Evolutionary conservation across 2,329 filamentous ascomycete species (phyloP).

Genomic region (Cordyceps cicadae): DNA sequence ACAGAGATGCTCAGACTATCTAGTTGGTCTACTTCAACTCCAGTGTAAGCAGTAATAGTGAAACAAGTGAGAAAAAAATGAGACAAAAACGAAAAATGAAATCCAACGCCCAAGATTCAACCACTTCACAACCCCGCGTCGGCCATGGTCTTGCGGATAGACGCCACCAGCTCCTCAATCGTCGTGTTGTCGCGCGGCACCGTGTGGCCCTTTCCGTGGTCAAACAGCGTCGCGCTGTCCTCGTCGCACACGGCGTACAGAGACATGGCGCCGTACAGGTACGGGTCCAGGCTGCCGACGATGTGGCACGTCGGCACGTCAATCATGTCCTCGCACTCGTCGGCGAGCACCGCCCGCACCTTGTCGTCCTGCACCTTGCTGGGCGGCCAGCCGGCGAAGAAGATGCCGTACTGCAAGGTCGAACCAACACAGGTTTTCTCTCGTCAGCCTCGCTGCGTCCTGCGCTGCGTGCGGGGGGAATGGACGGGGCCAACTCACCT

Average conservation of each 20-base stretch:
- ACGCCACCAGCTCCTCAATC: conserved; percentile 33
- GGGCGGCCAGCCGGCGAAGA: conserved; percentile 48
- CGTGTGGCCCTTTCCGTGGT: conserved; percentile 57
- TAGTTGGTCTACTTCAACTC: too few relatives aligned
- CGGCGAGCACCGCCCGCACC: conserved; percentile 38
- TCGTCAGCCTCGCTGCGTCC: too few relatives aligned
- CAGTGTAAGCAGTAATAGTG: too few relatives aligned
- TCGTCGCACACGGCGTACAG: conserved; percentile 54
- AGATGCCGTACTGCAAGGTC: conserved; percentile 36
- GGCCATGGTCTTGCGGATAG: conserved; percentile 32
- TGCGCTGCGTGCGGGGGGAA: too few relatives aligned
- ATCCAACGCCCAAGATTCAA: background rate
- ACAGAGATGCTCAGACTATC: too few relatives aligned
- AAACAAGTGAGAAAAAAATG: too few relatives aligned
- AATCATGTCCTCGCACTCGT: conserved; percentile 40
- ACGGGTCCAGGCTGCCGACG: conserved; percentile 50
- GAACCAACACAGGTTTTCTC: too few relatives aligned
- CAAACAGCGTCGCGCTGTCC: conserved; percentile 52
- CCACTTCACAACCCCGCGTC: background rate
- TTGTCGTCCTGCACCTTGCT: conserved; percentile 30
- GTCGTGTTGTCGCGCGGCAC: conserved; percentile 45
- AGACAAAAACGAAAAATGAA: too few relatives aligned
- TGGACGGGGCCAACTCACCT: too few relatives aligned
- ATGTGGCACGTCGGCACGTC: conserved; percentile 46
- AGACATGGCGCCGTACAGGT: conserved; percentile 51